A percentile compares a stretch with the other conserved stretches of the same genome.
phyloP scores from a whole-genome alignment of 768 basidiomycete genomes.

The Podaxis pistillaris region DNA sequence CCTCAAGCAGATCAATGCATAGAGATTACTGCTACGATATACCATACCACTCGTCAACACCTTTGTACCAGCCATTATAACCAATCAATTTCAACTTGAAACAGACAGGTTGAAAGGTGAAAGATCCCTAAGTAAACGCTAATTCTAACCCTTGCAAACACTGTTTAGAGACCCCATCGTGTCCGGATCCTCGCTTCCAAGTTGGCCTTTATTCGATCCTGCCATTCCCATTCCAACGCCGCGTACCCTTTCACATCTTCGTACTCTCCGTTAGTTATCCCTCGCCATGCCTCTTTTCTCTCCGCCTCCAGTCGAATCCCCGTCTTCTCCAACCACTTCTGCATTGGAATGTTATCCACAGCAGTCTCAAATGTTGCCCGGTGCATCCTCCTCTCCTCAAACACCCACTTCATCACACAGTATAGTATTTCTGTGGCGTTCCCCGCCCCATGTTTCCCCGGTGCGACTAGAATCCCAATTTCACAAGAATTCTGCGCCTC shows the following conservation, averaged over 20 bases:
- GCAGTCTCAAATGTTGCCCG: slow-evolving; percentile 41
- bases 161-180: slow-evolving; percentile 1
- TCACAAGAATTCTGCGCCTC: slow-evolving; percentile 35
- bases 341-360: slow-evolving; percentile 42
- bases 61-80: slow-evolving; percentile 12
- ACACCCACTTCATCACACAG: slow-evolving; percentile 35
- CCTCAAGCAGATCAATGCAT: slow-evolving; percentile 37
- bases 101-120: background rate
- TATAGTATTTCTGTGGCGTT: slow-evolving; percentile 46
- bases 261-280: slow-evolving; percentile 29
- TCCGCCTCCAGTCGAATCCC: slow-evolving; percentile 37
- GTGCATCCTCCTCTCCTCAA: slow-evolving; percentile 41
- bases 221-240: slow-evolving; percentile 44
- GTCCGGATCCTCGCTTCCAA: slow-evolving; percentile 28
- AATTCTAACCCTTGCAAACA: background rate
- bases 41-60: slow-evolving; percentile 12
- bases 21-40: slow-evolving; percentile 15
- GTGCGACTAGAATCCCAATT: slow-evolving; percentile 37
- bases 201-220: slow-evolving; percentile 27
- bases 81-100: slow-evolving; percentile 1
- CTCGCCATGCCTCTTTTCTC: slow-evolving; percentile 40
- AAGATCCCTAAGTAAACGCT: background rate
- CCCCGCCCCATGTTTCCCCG: slow-evolving; percentile 35
- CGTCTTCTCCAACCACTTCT: slow-evolving; percentile 42
- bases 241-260: slow-evolving; percentile 40